These are phyloP conservation scores for Ustilago esculenta DNA, from an alignment of 1,284 basidiomycete species.

Conservation along the genomic window DNA sequence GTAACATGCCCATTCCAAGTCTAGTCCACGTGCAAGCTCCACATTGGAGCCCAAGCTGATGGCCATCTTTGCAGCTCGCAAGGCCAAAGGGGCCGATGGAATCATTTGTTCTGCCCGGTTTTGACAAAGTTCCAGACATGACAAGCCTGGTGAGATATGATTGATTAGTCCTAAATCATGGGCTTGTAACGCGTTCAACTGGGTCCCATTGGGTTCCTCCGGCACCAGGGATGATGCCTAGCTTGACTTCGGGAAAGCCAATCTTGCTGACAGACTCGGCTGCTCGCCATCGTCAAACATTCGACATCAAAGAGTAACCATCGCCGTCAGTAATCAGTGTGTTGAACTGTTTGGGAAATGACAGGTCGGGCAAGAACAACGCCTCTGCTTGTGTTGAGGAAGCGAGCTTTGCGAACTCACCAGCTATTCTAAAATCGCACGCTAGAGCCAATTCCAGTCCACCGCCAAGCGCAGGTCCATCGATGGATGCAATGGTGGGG, in stretches of 20 bases:
- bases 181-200: conserved; percentile 18
- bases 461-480: conserved; percentile 89
- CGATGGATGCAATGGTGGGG: conserved; percentile 91
- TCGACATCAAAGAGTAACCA: too few relatives aligned
- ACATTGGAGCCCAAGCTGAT: conserved; percentile 68
- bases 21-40: conserved; percentile 22
- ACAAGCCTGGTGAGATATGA: conserved; percentile 8
- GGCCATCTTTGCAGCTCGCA: conserved; percentile 86
- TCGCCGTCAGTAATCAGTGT: too few relatives aligned
- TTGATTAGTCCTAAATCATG: conserved; percentile 18
- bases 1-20: conserved; percentile 21
- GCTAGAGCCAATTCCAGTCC: conserved; percentile 86
- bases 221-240: conserved; percentile 80
- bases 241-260: conserved; percentile 30
- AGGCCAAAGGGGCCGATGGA: conserved; percentile 79
- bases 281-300: conserved; percentile 10
- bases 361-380: too few relatives aligned
- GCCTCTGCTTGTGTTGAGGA: too few relatives aligned
- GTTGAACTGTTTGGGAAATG: too few relatives aligned
- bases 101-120: conserved; percentile 15
- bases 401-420: conserved; percentile 33
- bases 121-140: conserved; percentile 15
- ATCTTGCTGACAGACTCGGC: conserved; percentile 20
- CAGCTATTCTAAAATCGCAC: conserved; percentile 86
- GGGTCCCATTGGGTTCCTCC: conserved; percentile 30